Evolutionary conservation across 2,329 filamentous ascomycete species (phyloP).

Genomic region (Trichoderma sp.): DNA sequence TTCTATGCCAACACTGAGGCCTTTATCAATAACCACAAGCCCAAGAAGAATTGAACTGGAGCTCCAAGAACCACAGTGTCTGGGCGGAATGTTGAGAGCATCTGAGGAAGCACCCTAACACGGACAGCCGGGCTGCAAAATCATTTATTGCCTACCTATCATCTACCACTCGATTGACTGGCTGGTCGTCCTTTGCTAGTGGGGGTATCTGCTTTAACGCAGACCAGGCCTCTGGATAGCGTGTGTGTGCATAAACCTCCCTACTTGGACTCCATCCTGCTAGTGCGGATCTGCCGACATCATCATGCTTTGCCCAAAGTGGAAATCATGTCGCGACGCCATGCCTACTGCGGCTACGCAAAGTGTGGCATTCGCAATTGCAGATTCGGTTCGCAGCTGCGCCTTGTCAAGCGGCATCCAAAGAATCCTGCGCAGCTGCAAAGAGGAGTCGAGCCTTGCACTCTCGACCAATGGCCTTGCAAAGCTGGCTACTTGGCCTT

Average conservation of each 20-base stretch:
- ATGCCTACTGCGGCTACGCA: background rate
- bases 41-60: slow-evolving; percentile 15
- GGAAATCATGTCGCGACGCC: slow-evolving; percentile 22
- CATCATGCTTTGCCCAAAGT: slow-evolving; percentile 22
- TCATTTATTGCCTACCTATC: background rate
- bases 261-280: slow-evolving; percentile 13
- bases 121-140: background rate
- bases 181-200: background rate
- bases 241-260: slow-evolving; percentile 22
- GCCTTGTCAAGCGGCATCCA: background rate
- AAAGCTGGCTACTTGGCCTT: background rate
- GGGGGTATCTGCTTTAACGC: slow-evolving; percentile 9
- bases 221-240: slow-evolving; percentile 17
- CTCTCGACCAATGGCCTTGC: background rate
- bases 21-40: slow-evolving; percentile 22
- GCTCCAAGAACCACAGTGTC: background rate
- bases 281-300: slow-evolving; percentile 19
- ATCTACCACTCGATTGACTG: background rate
- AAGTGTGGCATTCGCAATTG: background rate
- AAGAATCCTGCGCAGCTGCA: background rate
- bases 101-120: background rate
- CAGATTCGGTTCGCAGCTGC: background rate
- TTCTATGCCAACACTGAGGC: slow-evolving; percentile 21
- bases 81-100: background rate
- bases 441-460: background rate